Conservation (phyloP, 306 rosid genomes). For the Malus orientalis region DNA sequence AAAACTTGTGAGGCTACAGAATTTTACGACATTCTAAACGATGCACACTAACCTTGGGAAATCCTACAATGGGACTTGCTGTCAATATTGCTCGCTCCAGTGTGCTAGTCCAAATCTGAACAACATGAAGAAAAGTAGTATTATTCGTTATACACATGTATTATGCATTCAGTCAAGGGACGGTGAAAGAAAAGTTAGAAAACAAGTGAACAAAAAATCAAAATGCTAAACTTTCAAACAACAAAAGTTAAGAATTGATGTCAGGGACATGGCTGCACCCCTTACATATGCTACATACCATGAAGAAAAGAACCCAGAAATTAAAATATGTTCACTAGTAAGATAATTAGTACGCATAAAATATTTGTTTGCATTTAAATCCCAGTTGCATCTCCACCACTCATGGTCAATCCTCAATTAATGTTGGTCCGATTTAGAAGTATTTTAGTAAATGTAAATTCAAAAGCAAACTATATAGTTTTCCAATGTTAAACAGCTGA, state of each 20-base stretch:
- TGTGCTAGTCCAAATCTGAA: constrained; percentile 97
- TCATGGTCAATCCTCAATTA: neutral
- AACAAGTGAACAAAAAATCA: neutral
- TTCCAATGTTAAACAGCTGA: neutral
- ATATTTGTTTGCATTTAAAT: neutral
- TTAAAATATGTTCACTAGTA: neutral
- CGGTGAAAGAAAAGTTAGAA: neutral
- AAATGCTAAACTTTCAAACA: neutral
- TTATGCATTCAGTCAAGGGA: neutral
- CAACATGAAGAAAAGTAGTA: constrained; percentile 1
- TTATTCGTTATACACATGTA: neutral
- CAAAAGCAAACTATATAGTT: neutral
- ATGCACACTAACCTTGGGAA: constrained; percentile 75
- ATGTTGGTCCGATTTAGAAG: neutral
- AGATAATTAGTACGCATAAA: neutral
- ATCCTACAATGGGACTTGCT: constrained; percentile 77
- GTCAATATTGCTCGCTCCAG: constrained; percentile 89
- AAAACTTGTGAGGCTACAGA: neutral
- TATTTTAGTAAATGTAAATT: neutral
- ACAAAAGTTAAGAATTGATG: neutral
- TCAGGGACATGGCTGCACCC: neutral
- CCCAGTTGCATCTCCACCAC: neutral
- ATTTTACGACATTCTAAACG: neutral
- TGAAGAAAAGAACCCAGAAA: neutral
- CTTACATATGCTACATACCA: neutral